A percentile compares a stretch with the other conserved stretches of the same genome.
Conservation (phyloP, 768 basidiomycete genomes). For the Clitopilus hobsonii region DNA sequence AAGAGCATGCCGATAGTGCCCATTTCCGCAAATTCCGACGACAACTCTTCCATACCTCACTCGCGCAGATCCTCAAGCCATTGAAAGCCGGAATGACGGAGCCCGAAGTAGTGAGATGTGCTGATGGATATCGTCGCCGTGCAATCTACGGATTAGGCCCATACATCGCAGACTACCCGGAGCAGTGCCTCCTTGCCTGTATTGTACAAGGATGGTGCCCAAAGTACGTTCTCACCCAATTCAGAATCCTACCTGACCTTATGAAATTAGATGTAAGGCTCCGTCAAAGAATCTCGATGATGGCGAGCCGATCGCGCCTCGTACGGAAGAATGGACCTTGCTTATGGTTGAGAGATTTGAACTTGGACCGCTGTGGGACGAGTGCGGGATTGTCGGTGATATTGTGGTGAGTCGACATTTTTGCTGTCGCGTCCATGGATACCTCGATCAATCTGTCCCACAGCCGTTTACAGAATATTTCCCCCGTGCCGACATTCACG, state of each 20-base stretch:
- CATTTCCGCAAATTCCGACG: slow-evolving; percentile 13
- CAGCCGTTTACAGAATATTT: slow-evolving; percentile 23
- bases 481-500: slow-evolving; percentile 26
- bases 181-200: slow-evolving; percentile 17
- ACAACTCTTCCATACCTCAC: slow-evolving; percentile 17
- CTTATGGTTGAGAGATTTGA: slow-evolving; percentile 10
- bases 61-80: slow-evolving; percentile 11
- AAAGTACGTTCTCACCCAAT: slow-evolving; percentile 11
- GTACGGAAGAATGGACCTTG: slow-evolving; percentile 9
- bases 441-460: neutral
- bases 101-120: slow-evolving; percentile 17
- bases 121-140: slow-evolving; percentile 20
- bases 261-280: slow-evolving; percentile 9
- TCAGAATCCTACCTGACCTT: slow-evolving; percentile 1
- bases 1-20: slow-evolving; percentile 1
- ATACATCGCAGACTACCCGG: slow-evolving; percentile 24
- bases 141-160: slow-evolving; percentile 22
- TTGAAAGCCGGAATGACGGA: slow-evolving; percentile 18
- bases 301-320: neutral
- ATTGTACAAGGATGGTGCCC: slow-evolving; percentile 23
- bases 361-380: slow-evolving; percentile 16
- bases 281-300: neutral
- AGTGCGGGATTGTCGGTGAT: slow-evolving; percentile 22
- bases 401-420: slow-evolving; percentile 14
- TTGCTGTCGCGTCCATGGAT: neutral